Evolutionary conservation across 768 basidiomycete genomes (phyloP), one percentile per base, ranked within the genome.

Genomic region (Candolleomyces eurysporus): DNA sequence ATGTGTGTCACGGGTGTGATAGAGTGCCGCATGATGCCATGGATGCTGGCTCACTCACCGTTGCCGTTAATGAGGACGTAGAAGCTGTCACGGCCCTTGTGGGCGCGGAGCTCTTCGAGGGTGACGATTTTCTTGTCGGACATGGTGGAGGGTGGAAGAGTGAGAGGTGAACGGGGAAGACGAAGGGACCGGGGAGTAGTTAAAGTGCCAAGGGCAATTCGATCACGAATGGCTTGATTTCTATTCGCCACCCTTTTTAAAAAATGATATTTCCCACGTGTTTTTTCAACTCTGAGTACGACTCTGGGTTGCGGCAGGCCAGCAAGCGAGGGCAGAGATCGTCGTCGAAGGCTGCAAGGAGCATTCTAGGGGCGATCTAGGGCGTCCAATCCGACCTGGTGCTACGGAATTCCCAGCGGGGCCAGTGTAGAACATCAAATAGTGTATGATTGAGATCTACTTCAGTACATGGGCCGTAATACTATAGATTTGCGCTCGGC

Each of bases 41-140:
- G 22, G 1, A 22, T 1, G 48, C 26, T n/a, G 31, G 21, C 21
- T 8, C 14, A 59, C 65, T 2, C 16, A 93, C 94, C 93, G 72
- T 96, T 96, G 71, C 84, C 87, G 75, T 91, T 85, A 64, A 98
- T 75, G 67, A 96, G 85, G 72, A 96, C 74, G 76, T 87, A 96
- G 67, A 97, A 78, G 65, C 77, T 85, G 61, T 92, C 86, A 77
- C 90, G 91, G 57, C 81, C 79, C 66, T 76, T 84, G 82, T 96
- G 84, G 57, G 81, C 80, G 67, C 92, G 87, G 72, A 97, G 89
- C 73, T 94, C 86, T 46, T 91, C 89, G 72, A 80, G 75, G 65
- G 87, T 85, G 71, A 92, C 68, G 59, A 82, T 74, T 75, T 85
- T 91, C 67, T 57, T 49, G 40, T 78, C 69, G 67, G 76, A 63